A percentile compares a stretch with the other conserved stretches of the same genome.
Conservation (phyloP, 495 filamentous ascomycete species). For the Neurospora cerealis region DNA sequence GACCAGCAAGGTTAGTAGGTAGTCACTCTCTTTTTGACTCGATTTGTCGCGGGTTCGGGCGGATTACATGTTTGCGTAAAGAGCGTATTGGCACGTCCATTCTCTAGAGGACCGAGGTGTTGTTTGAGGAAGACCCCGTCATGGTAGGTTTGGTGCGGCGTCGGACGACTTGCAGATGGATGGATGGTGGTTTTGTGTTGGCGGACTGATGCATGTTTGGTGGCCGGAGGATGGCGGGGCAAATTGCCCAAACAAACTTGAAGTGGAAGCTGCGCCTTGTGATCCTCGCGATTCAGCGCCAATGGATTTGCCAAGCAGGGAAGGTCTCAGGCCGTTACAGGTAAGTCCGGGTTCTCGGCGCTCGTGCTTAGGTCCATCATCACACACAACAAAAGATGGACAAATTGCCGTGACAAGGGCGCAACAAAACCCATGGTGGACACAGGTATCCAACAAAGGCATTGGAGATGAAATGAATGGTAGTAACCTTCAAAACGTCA, state of each 20-base stretch:
- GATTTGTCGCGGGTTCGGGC: neutral
- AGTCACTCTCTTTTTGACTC: neutral
- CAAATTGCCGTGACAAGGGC: neutral
- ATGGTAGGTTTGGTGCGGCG: neutral
- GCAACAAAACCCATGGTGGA: neutral
- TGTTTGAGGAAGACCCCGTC: neutral
- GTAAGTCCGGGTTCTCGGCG: neutral
- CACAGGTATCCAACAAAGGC: neutral
- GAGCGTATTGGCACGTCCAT: neutral
- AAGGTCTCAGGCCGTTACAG: neutral
- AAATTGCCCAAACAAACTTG: neutral
- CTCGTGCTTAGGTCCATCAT: neutral
- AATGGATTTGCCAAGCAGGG: neutral
- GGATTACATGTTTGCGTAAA: neutral
- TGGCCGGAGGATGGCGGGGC: neutral
- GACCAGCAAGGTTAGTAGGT: neutral
- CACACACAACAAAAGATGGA: neutral
- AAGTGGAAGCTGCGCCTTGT: neutral
- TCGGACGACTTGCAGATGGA: neutral
- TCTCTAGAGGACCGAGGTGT: neutral
- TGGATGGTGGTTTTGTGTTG: neutral
- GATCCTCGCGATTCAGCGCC: neutral
- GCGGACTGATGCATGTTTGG: neutral
- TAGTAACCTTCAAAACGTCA: neutral
- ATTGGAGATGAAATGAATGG: neutral